phyloP scores from a whole-genome alignment of 129 eudicot species.

The Saposhnikovia divaricata region DNA sequence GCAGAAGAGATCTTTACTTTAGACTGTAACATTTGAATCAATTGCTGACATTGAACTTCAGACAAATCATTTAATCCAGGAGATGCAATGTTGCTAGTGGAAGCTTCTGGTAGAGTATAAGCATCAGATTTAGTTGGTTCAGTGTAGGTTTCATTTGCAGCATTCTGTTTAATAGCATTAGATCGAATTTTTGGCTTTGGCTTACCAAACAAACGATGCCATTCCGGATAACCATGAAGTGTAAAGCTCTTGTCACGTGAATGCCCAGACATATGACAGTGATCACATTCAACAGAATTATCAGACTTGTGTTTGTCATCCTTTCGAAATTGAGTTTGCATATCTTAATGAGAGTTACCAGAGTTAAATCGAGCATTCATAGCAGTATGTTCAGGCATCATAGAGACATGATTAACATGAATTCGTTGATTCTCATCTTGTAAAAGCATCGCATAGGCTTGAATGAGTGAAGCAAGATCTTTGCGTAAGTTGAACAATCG shows the following conservation, averaged over 20 bases:
- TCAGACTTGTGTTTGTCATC: background rate
- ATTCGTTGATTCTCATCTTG: background rate
- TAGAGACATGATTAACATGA: fast-evolving
- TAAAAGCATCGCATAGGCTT: background rate
- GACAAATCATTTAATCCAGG: background rate
- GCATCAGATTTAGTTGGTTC: no score
- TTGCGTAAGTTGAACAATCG: background rate
- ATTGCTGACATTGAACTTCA: background rate
- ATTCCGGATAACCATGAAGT: background rate
- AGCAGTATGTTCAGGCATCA: background rate
- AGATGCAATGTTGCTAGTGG: no score
- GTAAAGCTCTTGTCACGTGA: background rate
- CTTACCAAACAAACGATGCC: background rate
- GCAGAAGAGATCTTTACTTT: background rate
- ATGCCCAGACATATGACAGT: background rate
- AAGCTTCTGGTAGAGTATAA: no score
- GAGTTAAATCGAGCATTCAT: background rate
- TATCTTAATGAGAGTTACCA: fast-evolving
- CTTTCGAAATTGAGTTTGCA: background rate
- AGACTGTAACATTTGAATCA: background rate
- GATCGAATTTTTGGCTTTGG: background rate
- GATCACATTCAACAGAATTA: background rate
- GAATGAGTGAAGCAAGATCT: background rate
- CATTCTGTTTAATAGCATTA: background rate
- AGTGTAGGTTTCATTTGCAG: background rate